Conservation (phyloP, 129 eudicot species). For the Gnaphalium uliginosum region DNA sequence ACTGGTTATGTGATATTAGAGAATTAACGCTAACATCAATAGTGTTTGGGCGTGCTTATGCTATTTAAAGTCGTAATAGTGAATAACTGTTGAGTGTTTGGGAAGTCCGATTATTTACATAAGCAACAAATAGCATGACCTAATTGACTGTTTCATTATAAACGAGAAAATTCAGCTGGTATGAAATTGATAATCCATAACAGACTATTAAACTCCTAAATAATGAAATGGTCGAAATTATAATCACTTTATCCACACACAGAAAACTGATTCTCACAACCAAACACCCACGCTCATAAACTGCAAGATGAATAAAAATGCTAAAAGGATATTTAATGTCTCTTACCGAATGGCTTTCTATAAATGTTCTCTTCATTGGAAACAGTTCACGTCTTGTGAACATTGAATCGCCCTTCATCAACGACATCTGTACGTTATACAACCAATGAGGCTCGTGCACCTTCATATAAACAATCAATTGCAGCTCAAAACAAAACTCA, state of each 20-base stretch:
- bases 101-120: background rate
- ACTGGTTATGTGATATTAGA: too few relatives aligned
- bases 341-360: slow-evolving; percentile 31
- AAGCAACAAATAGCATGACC: background rate
- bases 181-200: background rate
- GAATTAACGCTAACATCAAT: background rate
- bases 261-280: background rate
- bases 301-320: background rate
- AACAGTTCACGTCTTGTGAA: slow-evolving; percentile 25
- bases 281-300: background rate
- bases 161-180: background rate
- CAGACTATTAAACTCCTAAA: background rate
- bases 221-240: background rate
- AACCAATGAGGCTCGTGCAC: slow-evolving; percentile 53
- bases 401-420: slow-evolving; percentile 39
- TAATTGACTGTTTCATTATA: background rate
- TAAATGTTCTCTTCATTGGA: slow-evolving; percentile 28
- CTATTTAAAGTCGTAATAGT: background rate
- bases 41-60: background rate
- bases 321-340: background rate
- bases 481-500: slow-evolving; percentile 3
- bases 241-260: background rate
- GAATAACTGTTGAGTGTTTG: background rate
- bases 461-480: slow-evolving; percentile 22
- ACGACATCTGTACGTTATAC: slow-evolving; percentile 38